Base-by-base conservation (phyloP, 345 rosid genomes). In the Gossypium herbaceum region DNA sequence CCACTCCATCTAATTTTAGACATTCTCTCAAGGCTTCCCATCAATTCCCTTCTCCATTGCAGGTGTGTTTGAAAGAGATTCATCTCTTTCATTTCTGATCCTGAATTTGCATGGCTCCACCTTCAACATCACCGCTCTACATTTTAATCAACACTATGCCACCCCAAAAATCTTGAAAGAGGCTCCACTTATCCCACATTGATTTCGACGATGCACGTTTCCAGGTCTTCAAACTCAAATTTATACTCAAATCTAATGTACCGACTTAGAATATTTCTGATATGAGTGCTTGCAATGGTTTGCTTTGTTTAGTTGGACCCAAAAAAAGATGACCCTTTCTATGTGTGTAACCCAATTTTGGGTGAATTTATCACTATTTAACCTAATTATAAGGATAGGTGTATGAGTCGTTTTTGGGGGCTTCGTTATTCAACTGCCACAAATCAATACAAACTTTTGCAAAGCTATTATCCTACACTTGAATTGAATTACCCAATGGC, bases 281-380 rank as follows among this genome's bases (percentile, higher is more conserved):
- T 24, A 66, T 75, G 72, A 66, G 25, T 54, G 29, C 77, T 13
- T 75, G 72, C 72, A 75, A 75, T 52, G 77, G 72, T n/a, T 52
- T 75, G 56, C 51, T 75, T 65, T 75, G 77, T 27, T 54, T 75
- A 34, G 13, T 24, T 66, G 72, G 77, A 52, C 57, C 29, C 10
- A 62, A 54, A 16, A 75, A 75, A 55, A 22, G 72, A 55, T 22
- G 13, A 22, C 27, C 47, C 56, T 52, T 51, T 75, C 19, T 66
- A 75, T 55, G 44, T 75, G 7, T 75, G 72, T 55, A 75, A 75
- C 64, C 72, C 77, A 20, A 55, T 66, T 41, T 67, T 66, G 41
- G 77, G 77, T 55, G 72, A 75, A 44, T 75, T 50, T 54, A 54
- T 75, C 72, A 75, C 55, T 13, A 41, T 75, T 5, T 16, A 19